A percentile compares a stretch with the other conserved stretches of the same genome.
These are phyloP conservation scores for Aquilaria agallochum DNA, from an alignment of 441 rosid species.

Conservation along the genomic window DNA sequence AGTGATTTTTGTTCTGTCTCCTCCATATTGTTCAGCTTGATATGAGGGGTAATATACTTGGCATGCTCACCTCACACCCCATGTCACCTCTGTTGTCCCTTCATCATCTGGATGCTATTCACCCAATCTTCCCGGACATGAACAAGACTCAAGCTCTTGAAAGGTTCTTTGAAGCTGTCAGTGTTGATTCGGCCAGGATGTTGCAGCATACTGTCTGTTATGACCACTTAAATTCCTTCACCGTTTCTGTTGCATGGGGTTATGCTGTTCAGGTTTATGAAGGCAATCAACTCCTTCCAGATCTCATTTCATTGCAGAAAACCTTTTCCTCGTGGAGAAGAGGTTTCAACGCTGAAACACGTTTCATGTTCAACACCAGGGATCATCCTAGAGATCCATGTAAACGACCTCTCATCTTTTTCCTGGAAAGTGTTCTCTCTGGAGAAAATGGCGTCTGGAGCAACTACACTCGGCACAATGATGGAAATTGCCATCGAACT, in stretches of 20 bases:
- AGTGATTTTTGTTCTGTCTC: slow-evolving; percentile 7
- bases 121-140: slow-evolving; percentile 71
- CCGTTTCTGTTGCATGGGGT: slow-evolving; percentile 86
- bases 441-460: slow-evolving; percentile 49
- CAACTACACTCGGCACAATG: slow-evolving; percentile 43
- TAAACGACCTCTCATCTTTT: slow-evolving; percentile 59
- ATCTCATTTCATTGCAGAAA: slow-evolving; percentile 60
- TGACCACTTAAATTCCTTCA: slow-evolving; percentile 43
- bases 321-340: slow-evolving; percentile 82
- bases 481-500: slow-evolving; percentile 42
- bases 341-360: slow-evolving; percentile 35
- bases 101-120: slow-evolving; percentile 89
- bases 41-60: slow-evolving; percentile 81
- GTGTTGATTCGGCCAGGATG: slow-evolving; percentile 63
- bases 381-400: slow-evolving; percentile 73
- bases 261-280: slow-evolving; percentile 80
- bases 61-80: slow-evolving; percentile 81
- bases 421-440: slow-evolving; percentile 43
- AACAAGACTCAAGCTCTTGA: slow-evolving; percentile 45
- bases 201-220: slow-evolving; percentile 92
- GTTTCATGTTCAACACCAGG: slow-evolving; percentile 69
- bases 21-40: slow-evolving; percentile 53
- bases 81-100: slow-evolving; percentile 74
- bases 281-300: slow-evolving; percentile 73
- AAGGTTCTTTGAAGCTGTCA: slow-evolving; percentile 56